Base-by-base conservation (phyloP, 1,284 basidiomycete species). In the Tremellales sp. region DNA sequence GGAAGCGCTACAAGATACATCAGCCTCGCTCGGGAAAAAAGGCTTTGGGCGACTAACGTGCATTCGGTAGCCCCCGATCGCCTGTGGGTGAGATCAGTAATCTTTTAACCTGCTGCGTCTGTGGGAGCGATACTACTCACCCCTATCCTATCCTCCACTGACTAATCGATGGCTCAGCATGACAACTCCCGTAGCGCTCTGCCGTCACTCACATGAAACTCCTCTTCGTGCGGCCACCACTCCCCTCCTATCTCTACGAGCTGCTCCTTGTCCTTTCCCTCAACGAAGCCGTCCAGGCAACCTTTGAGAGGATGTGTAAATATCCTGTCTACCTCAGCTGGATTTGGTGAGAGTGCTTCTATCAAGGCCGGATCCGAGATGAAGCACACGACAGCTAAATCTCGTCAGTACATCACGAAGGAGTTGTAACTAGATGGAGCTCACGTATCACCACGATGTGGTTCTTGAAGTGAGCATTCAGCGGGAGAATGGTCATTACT, bases 251-350 rank as follows among this genome's bases (percentile, higher is more conserved):
- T 74, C 18, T 74, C 70, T 3, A 78, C 80, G 16, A 92, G 71
- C 0, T 68, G 51, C 42, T 81, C 78, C 14, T 22, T 34, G 21
- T 54, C 55, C 12, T 40, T 33, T 63, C 69, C 18, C 47, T 60
- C 46, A 5, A 77, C 75, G 3, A 81, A 55, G 2, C 88, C 82
- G 0, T 56, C 47, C 84, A 74, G 36, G 84, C 71, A 21, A 79
- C 85, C 67, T 54, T 82, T 78, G 0, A 92, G 74, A 0, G 85
- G 86, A 58, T 90, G 84, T 46, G 79, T 79, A 63, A 91, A 92
- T 53, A 91, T 87, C 1, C 73, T 74, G 7, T 83, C 81, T 1
- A 92, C 88, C 65, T 92, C 88, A 39, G 76, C 77, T 22, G 78
- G 77, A 10, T 76, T 78, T 1, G 84, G 79, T 12, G 63, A 71